Evolutionary conservation across 306 rosid species (phyloP).

Genomic region (Lathyrus aphaca): DNA sequence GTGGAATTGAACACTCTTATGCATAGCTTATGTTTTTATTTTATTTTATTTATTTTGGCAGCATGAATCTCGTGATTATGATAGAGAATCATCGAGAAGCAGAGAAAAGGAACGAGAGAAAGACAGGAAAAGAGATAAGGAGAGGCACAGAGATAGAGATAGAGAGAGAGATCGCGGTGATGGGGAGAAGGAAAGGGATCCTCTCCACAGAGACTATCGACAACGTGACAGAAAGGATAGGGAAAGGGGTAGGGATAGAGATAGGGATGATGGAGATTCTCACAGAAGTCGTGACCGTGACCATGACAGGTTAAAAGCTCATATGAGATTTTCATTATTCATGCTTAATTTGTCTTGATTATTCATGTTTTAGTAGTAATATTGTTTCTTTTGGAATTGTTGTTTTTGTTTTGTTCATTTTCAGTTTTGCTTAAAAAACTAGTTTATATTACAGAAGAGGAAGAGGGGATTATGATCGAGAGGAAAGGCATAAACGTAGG

Average conservation of each 20-base stretch:
- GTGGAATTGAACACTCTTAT: conserved; percentile 18
- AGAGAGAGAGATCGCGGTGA: conserved; percentile 62
- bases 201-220: conserved; percentile 59
- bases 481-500: conserved; percentile 68
- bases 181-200: conserved; percentile 56
- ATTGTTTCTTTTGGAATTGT: conserved; percentile 22
- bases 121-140: conserved; percentile 53
- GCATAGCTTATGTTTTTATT: background rate
- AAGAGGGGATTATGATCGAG: conserved; percentile 82
- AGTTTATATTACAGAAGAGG: conserved; percentile 61
- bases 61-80: conserved; percentile 84
- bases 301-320: conserved; percentile 63
- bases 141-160: conserved; percentile 45
- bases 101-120: conserved; percentile 87
- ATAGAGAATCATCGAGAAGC: conserved; percentile 84
- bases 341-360: conserved; percentile 1
- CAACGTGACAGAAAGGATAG: conserved; percentile 78
- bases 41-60: conserved; percentile 39
- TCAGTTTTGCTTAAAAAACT: conserved; percentile 20
- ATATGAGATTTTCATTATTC: conserved; percentile 29
- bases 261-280: conserved; percentile 66
- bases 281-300: conserved; percentile 72
- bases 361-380: background rate
- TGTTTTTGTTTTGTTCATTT: conserved; percentile 8
- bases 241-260: conserved; percentile 57